Evolutionary conservation across 2,329 filamentous ascomycete genomes (phyloP).

Genomic region (Trichoderma harzianum): DNA sequence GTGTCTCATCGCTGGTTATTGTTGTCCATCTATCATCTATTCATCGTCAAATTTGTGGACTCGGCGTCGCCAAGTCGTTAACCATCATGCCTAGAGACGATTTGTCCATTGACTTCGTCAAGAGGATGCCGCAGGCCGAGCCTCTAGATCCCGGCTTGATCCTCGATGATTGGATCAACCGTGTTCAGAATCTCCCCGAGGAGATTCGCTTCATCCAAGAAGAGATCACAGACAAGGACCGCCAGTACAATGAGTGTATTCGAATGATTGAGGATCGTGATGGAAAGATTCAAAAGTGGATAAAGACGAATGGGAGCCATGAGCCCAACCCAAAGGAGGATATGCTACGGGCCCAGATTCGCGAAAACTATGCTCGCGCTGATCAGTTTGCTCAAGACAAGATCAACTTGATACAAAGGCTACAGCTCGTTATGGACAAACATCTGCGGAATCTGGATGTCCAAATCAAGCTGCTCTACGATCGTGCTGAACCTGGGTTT

Average conservation of each 20-base stretch:
- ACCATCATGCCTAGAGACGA: conserved; percentile 72
- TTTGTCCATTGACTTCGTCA: conserved; percentile 66
- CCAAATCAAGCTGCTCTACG: conserved; percentile 60
- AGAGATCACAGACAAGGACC: conserved; percentile 78
- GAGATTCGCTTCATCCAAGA: conserved; percentile 81
- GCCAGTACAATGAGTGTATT: conserved; percentile 65
- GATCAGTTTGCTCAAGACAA: conserved; percentile 74
- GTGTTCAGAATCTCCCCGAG: conserved; percentile 73
- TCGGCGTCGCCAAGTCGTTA: conserved; percentile 40
- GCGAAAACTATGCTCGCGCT: conserved; percentile 64
- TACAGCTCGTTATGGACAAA: conserved; percentile 58
- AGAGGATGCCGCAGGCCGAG: conserved; percentile 62
- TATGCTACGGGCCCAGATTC: conserved; percentile 60
- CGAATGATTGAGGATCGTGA: conserved; percentile 70
- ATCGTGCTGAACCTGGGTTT: conserved; percentile 59
- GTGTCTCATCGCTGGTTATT: neutral
- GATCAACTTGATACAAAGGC: conserved; percentile 63
- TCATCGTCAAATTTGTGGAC: conserved; percentile 25
- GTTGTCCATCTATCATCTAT: conserved; percentile 20
- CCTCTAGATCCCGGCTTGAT: conserved; percentile 64
- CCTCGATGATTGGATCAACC: conserved; percentile 74
- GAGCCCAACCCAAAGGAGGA: conserved; percentile 74
- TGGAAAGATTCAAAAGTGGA: conserved; percentile 73
- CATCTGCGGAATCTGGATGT: conserved; percentile 60
- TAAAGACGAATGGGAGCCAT: conserved; percentile 72